Percentiles rank a stretch among this genome's conserved stretches.
Conservation (phyloP, 2,329 filamentous ascomycete species). For the Cladorrhinum sp. region DNA sequence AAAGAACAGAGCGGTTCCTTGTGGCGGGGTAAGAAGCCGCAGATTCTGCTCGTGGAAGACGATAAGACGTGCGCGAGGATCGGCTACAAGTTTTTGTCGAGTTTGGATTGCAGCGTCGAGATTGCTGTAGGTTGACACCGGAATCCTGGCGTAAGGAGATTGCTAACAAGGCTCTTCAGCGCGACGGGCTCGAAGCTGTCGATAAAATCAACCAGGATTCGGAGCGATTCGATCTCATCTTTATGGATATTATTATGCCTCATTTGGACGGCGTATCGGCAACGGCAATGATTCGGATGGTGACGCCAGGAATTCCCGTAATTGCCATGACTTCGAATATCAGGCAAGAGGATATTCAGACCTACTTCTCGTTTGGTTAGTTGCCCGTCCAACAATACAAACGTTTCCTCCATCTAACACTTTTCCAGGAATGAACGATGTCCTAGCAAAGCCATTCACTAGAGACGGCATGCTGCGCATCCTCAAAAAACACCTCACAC, state of each 20-base stretch:
- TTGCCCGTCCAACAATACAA: slow-evolving; percentile 10
- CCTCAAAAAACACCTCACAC: slow-evolving; percentile 83
- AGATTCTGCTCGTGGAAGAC: slow-evolving; percentile 87
- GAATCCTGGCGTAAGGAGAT: neutral
- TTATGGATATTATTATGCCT: slow-evolving; percentile 98
- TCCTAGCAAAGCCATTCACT: slow-evolving; percentile 95
- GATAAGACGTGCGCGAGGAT: slow-evolving; percentile 66
- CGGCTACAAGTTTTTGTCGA: slow-evolving; percentile 63
- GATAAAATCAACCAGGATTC: slow-evolving; percentile 66
- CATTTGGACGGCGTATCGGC: slow-evolving; percentile 92
- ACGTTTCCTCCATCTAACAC: neutral
- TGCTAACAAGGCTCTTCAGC: slow-evolving; percentile 41
- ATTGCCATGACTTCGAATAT: slow-evolving; percentile 99
- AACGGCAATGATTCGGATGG: slow-evolving; percentile 87
- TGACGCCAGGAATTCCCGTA: slow-evolving; percentile 77
- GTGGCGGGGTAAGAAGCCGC: slow-evolving; percentile 64
- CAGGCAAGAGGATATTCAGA: slow-evolving; percentile 89
- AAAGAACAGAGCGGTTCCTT: slow-evolving; percentile 42
- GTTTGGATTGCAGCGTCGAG: slow-evolving; percentile 65
- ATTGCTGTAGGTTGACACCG: slow-evolving; percentile 54
- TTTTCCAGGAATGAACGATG: slow-evolving; percentile 85
- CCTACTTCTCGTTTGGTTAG: slow-evolving; percentile 95
- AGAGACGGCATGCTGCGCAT: slow-evolving; percentile 79
- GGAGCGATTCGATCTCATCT: slow-evolving; percentile 62
- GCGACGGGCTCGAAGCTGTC: slow-evolving; percentile 87